Base-by-base conservation (phyloP, 805 yeast genomes). In the Saccharomycopsis capsularis region DNA sequence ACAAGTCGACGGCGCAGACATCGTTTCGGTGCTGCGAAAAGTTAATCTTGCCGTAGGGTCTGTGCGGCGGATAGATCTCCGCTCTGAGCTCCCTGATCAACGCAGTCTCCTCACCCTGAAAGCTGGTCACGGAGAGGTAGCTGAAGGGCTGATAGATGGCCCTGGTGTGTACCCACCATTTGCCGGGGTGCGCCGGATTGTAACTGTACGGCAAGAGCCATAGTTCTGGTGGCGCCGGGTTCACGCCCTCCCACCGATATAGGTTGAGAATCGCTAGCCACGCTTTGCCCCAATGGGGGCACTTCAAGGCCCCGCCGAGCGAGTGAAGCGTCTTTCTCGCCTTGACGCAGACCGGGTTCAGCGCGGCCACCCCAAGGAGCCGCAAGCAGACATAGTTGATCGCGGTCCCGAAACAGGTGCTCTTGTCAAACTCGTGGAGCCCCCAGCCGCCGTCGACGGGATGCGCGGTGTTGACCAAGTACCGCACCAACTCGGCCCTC, bases 361-460 rank as follows among this genome's bases (percentile, higher is more conserved):
- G 78, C 1, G 77, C 69, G 1, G 77, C 66, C 57, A 93, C 60
- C 0, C 99, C 99, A 44, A 91, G 66, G 13, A 93, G 64, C 54
- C 99, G 73, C 52, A 93, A 69, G n/a, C 70, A 68, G 5, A 91
- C 82, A 63, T 93, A 93, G 64, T 89, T 90, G 57, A 93, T 74
- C 0, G 86, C 72, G 1, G 99, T 93, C 3, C 99, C 99, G 63
- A 90, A 90, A 56, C 93, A 93, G 0, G 99, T 93, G 6, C 93
- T 81, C 63, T 91, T 93, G 62, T 93, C 99, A 45, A 79, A 81
- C 3, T 89, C 78, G 63, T 93, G 97, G 35, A 93, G 70, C 0
- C 99, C 99, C 99, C 99, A 93, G 2, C 99, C 99, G n/a, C 99
- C 99, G 64, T 93, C 99, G 0, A 90, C 96, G 0, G 97, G 97